A percentile compares a stretch with the other conserved stretches of the same genome.
phyloP scores from a whole-genome alignment of 2,329 filamentous ascomycete species.

The Paradendryphiella salina region DNA sequence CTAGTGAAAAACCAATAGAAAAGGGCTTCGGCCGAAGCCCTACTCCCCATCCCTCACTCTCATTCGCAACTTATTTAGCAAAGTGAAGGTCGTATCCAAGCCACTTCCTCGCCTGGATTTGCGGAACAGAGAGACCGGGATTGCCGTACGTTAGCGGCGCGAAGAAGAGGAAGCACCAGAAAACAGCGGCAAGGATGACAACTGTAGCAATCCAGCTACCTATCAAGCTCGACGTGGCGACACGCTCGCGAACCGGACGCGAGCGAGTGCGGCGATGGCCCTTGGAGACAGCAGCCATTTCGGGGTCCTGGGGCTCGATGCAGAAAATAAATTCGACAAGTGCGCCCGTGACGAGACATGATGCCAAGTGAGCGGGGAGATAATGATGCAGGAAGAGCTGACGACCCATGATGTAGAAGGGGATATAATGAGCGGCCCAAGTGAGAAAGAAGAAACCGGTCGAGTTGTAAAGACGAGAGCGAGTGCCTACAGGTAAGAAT shows the following conservation, averaged over 20 bases:
- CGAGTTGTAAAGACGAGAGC: conserved; percentile 94
- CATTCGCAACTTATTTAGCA: conserved; percentile 71
- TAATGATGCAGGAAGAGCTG: conserved; percentile 99
- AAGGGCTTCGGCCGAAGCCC: neutral
- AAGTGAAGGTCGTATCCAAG: conserved; percentile 97
- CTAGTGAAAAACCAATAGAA: conserved; percentile 1
- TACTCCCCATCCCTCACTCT: neutral
- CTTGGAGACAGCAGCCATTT: conserved; percentile 42
- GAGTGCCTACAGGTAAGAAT: conserved; percentile 64
- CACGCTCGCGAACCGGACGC: conserved; percentile 79
- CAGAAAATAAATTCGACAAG: conserved; percentile 96
- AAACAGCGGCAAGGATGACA: conserved; percentile 68
- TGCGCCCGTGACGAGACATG: conserved; percentile 84
- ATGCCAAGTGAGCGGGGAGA: conserved; percentile 89
- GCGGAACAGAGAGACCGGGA: conserved; percentile 77
- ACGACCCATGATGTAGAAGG: conserved; percentile 97
- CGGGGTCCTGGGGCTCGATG: conserved; percentile 67
- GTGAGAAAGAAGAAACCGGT: conserved; percentile 99
- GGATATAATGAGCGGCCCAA: conserved; percentile 96
- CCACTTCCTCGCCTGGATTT: conserved; percentile 88
- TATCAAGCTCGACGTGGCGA: conserved; percentile 75
- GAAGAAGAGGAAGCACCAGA: conserved; percentile 89
- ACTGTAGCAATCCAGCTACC: conserved; percentile 76
- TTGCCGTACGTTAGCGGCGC: conserved; percentile 93
- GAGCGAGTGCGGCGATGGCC: conserved; percentile 52